These are phyloP conservation scores for Hortaea sp. DNA, from an alignment of 2,329 filamentous ascomycete species.

Conservation along the genomic window DNA sequence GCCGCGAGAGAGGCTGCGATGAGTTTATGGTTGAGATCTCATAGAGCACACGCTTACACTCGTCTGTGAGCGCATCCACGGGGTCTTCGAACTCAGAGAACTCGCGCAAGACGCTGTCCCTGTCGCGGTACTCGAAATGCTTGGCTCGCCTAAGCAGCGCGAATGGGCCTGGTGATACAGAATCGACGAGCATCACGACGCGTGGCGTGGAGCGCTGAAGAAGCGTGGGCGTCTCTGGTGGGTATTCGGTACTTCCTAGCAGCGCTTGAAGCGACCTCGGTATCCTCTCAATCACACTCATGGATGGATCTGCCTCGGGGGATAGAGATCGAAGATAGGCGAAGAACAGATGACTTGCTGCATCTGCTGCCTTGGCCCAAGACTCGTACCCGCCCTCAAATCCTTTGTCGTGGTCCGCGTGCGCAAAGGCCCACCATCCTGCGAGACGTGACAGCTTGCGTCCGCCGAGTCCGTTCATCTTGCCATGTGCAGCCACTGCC, in stretches of 20 bases:
- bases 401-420: constrained; percentile 73
- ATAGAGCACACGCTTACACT: constrained; percentile 82
- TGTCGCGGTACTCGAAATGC: constrained; percentile 90
- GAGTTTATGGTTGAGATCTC: constrained; percentile 84
- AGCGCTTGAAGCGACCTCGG: constrained; percentile 87
- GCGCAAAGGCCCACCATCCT: constrained; percentile 98
- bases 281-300: constrained; percentile 72
- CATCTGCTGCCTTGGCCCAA: constrained; percentile 87
- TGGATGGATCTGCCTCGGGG: constrained; percentile 59
- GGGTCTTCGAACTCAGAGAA: constrained; percentile 88
- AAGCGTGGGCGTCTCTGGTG: constrained; percentile 65
- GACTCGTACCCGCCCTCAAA: constrained; percentile 90
- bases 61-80: constrained; percentile 76
- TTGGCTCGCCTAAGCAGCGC: constrained; percentile 79
- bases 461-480: constrained; percentile 84
- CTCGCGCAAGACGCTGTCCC: constrained; percentile 71
- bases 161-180: constrained; percentile 90
- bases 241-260: constrained; percentile 87
- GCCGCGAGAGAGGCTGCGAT: constrained; percentile 52
- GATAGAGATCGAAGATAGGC: constrained; percentile 86
- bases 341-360: constrained; percentile 94
- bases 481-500: constrained; percentile 84
- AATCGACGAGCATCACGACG: constrained; percentile 93
- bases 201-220: constrained; percentile 74
- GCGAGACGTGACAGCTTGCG: constrained; percentile 90